Conservation (phyloP, 257 asterid species). For the Striga asiatica region DNA sequence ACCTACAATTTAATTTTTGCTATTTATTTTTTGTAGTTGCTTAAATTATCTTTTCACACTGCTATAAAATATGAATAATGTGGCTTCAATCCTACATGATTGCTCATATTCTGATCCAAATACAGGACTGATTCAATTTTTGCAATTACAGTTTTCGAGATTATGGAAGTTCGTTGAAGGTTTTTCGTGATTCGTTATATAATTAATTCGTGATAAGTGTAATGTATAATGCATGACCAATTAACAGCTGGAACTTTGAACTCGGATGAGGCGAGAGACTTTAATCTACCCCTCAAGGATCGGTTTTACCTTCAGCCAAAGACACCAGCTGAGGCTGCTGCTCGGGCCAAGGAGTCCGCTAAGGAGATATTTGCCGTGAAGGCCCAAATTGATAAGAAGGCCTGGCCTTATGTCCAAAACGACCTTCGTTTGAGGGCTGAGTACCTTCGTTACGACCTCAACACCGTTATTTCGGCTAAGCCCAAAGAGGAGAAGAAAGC, state of each 20-base stretch:
- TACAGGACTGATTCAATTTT: no score
- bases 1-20: no score
- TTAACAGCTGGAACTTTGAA: conserved; percentile 76
- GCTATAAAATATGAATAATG: no score
- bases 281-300: conserved; percentile 44
- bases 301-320: conserved; percentile 75
- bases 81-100: no score
- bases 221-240: background rate
- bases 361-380: conserved; percentile 64
- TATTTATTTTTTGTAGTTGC: no score
- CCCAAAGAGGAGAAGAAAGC: conserved; percentile 58
- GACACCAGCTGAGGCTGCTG: conserved; percentile 66
- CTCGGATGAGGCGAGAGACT: conserved; percentile 81
- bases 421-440: conserved; percentile 70
- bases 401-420: conserved; percentile 85
- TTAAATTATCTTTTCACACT: no score
- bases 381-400: conserved; percentile 59
- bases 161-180: no score
- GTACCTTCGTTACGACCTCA: conserved; percentile 85
- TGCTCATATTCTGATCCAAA: no score
- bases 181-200: no score
- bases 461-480: conserved; percentile 70
- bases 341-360: conserved; percentile 76
- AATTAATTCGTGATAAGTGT: no score
- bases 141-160: no score